Evolutionary conservation across 352 stramenopile genomes (phyloP).

Genomic region (Achlya hypogyna): DNA sequence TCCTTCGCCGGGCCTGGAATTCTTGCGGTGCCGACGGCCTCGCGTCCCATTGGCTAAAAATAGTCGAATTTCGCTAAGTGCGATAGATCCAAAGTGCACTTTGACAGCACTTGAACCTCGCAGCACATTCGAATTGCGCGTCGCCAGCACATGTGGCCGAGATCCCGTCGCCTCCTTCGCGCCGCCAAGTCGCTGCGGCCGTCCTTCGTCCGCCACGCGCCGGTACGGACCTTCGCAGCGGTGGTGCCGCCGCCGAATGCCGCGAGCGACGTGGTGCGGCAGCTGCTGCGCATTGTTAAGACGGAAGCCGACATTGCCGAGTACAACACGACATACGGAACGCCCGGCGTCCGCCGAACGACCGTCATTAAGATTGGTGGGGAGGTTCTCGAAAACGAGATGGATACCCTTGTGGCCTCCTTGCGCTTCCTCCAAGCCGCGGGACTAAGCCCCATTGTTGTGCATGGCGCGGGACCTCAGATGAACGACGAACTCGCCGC

Average conservation of each 20-base stretch:
- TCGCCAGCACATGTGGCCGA: neutral
- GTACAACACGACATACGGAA: slow-evolving; percentile 66
- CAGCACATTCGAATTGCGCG: neutral
- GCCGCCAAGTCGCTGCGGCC: no score
- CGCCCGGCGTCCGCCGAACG: slow-evolving; percentile 53
- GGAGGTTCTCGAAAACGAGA: slow-evolving; percentile 82
- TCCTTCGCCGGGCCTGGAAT: no score
- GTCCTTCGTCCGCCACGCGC: neutral
- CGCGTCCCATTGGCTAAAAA: no score
- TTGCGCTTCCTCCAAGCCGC: slow-evolving; percentile 76
- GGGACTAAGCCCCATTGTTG: slow-evolving; percentile 76
- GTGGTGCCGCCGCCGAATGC: neutral
- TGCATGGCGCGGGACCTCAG: slow-evolving; percentile 82
- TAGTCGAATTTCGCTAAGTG: no score
- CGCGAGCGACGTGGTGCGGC: slow-evolving; percentile 37
- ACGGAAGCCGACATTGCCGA: slow-evolving; percentile 50
- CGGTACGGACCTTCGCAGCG: neutral
- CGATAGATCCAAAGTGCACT: no score
- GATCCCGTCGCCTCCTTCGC: neutral
- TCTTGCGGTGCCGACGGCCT: no score
- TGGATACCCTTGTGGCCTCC: slow-evolving; percentile 75
- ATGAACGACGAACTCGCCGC: slow-evolving; percentile 81
- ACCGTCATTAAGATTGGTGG: slow-evolving; percentile 87
- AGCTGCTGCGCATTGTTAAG: slow-evolving; percentile 46
- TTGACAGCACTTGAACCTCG: neutral